Percentiles rank a stretch among this genome's conserved stretches.
Evolutionary conservation across 495 filamentous ascomycete species (phyloP).

Genomic region (Copromyces sp.): DNA sequence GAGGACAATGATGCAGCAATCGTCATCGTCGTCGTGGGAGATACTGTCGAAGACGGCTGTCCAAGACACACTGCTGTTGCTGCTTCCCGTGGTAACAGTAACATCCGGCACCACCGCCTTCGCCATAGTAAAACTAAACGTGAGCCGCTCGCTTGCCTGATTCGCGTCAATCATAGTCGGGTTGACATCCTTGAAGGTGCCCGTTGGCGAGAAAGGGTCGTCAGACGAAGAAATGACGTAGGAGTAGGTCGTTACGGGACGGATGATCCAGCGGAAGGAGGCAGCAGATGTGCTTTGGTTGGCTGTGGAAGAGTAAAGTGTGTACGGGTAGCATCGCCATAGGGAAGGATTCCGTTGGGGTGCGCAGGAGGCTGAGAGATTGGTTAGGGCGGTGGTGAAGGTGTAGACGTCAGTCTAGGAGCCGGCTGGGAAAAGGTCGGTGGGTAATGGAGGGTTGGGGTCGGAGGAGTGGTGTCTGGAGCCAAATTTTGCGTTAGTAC

Average conservation of each 20-base stretch:
- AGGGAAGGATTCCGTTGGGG: slow-evolving; percentile 36
- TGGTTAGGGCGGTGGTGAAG: slow-evolving; percentile 44
- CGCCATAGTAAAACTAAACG: slow-evolving; percentile 34
- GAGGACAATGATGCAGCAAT: not conserved
- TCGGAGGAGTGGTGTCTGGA: not conserved
- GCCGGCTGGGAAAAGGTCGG: slow-evolving; percentile 41
- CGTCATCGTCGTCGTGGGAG: not conserved
- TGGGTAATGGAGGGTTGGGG: not conserved
- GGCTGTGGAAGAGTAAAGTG: slow-evolving; percentile 26
- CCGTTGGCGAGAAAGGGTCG: slow-evolving; percentile 53
- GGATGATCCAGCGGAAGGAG: slow-evolving; percentile 50
- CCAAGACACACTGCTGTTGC: not conserved
- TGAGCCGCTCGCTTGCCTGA: slow-evolving; percentile 45
- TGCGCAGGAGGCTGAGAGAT: slow-evolving; percentile 39
- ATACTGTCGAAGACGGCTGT: not conserved
- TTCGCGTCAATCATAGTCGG: slow-evolving; percentile 64
- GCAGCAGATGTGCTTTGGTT: slow-evolving; percentile 13
- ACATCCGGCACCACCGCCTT: slow-evolving; percentile 35
- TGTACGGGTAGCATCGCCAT: slow-evolving; percentile 48
- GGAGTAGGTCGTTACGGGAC: slow-evolving; percentile 8
- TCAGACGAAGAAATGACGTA: slow-evolving; percentile 37
- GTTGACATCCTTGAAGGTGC: slow-evolving; percentile 59
- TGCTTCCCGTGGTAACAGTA: slow-evolving; percentile 9
- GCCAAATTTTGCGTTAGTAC: not conserved
- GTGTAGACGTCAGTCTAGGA: slow-evolving; percentile 27